Evolutionary conservation across 2,329 filamentous ascomycete genomes (phyloP), one percentile per base, ranked within the genome.

Genomic region (Blastomyces percursus): DNA sequence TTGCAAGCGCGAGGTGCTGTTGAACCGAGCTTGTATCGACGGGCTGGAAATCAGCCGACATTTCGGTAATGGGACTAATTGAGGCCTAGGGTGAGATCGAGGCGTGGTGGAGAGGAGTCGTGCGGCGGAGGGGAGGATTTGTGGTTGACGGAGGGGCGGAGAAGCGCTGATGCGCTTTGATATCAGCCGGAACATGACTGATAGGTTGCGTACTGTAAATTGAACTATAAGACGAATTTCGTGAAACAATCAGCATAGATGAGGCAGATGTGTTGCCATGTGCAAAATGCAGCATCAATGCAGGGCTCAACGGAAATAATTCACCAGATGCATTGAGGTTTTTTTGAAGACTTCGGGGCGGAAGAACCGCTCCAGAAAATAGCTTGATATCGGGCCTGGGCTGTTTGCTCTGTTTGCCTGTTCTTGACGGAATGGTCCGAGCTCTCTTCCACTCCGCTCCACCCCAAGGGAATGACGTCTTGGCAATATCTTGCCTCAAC

Each of bases 161-260:
- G 62, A 64, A 66, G 69, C 70, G 69, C 70, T 61, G 56, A 67
- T 66, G 68, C 72, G 73, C 71, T 69, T 66, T 54, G 69, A 66
- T 54, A 67, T 67, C 64, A 67, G 62, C 50, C 65, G 64, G 59
- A 68, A 65, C 70, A 68, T 70, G 65, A 54, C 65, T 59, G 24
- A 60, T 60, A 57, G 56, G 57, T 59, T 14, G 19, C 48, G 35
- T 1, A 38, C 35, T 38, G 35, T 50, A 50, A 24, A 21, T 21
- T 50, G 14, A 50, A 14, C 4, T 38, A 2, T 50, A 24, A 30
- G 30, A 24, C 12, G 32, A 38, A n/a, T 40, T 56, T 40, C 11
- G 2, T 21, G 3, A 40, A 21, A 38, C 6, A 11, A 11, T 9
- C 30, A 40, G n/a, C n/a, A 40, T 56, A 56, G 32, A 21, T 7